Percentiles rank a stretch among this genome's conserved stretches.
Evolutionary conservation across 768 basidiomycete species (phyloP).

Genomic region (Collybia nuda): DNA sequence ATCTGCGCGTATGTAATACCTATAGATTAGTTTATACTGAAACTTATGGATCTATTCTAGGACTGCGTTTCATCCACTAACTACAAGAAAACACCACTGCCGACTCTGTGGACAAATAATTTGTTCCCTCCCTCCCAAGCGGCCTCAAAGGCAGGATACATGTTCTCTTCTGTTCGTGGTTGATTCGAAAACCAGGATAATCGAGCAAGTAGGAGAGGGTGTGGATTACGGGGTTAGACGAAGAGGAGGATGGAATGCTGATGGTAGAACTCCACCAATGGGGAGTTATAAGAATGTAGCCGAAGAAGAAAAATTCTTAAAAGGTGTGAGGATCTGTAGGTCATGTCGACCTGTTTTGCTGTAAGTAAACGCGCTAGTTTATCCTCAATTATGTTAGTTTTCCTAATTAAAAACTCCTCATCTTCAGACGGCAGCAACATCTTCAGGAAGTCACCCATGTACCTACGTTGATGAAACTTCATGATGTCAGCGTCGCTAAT

Average conservation of each 20-base stretch:
- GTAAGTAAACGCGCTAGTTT: conserved; percentile 43
- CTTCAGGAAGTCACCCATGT: conserved; percentile 57
- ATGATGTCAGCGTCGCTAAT: conserved; percentile 49
- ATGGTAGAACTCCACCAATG: conserved; percentile 14
- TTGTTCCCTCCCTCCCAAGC: conserved; percentile 83
- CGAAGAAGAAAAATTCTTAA: conserved; percentile 82
- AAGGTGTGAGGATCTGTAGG: conserved; percentile 85
- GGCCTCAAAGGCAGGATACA: conserved; percentile 58
- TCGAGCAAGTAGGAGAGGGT: conserved; percentile 84
- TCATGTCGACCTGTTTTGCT: conserved; percentile 78
- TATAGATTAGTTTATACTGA: neutral
- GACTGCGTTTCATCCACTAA: conserved; percentile 81
- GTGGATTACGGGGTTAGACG: conserved; percentile 80
- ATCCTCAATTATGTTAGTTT: conserved; percentile 2
- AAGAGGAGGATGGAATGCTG: conserved; percentile 33
- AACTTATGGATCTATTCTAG: conserved; percentile 23
- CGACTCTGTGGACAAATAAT: conserved; percentile 90
- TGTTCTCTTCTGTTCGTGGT: conserved; percentile 87
- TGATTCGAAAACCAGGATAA: conserved; percentile 71
- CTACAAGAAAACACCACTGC: conserved; percentile 96
- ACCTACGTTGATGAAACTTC: conserved; percentile 66
- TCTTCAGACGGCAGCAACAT: conserved; percentile 74
- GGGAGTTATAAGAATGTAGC: conserved; percentile 38
- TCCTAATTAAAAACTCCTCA: neutral
- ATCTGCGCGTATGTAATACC: conserved; percentile 67